Conservation (phyloP, 2,329 filamentous ascomycete species). For the Nemania sp. region DNA sequence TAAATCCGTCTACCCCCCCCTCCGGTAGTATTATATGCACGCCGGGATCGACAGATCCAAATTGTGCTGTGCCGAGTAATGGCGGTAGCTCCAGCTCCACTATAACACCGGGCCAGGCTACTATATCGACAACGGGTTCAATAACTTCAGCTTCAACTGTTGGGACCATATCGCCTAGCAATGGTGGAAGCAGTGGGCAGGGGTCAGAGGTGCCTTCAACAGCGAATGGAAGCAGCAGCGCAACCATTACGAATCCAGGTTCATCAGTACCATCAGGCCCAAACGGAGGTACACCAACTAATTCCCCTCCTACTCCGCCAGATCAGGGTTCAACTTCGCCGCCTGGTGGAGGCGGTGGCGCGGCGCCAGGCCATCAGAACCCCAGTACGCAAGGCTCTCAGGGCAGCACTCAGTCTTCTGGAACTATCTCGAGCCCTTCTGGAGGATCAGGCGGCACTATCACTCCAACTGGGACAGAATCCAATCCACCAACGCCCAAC, state of each 20-base stretch:
- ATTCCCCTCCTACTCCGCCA: slow-evolving; percentile 22
- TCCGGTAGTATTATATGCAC: slow-evolving; percentile 22
- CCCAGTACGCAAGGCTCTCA: slow-evolving; percentile 25
- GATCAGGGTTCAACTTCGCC: slow-evolving; percentile 32
- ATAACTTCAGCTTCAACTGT: slow-evolving; percentile 4
- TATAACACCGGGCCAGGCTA: slow-evolving; percentile 8
- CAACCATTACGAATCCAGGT: slow-evolving; percentile 16
- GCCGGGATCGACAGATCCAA: slow-evolving; percentile 36
- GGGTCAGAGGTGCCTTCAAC: slow-evolving; percentile 8
- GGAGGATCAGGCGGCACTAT: slow-evolving; percentile 22
- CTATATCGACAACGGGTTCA: neutral
- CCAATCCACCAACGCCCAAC: slow-evolving; percentile 25
- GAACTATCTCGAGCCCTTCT: slow-evolving; percentile 15
- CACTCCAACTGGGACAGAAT: slow-evolving; percentile 24
- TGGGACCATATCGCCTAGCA: slow-evolving; percentile 24
- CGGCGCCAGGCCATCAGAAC: slow-evolving; percentile 37
- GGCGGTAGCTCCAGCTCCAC: slow-evolving; percentile 19
- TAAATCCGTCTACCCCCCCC: neutral
- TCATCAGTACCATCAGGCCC: slow-evolving; percentile 31
- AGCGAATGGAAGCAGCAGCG: slow-evolving; percentile 19
- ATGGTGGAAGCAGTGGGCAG: slow-evolving; percentile 27
- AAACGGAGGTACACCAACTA: slow-evolving; percentile 27
- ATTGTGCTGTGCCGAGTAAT: slow-evolving; percentile 32
- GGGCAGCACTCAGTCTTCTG: slow-evolving; percentile 21
- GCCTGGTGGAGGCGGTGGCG: slow-evolving; percentile 34